Base-by-base conservation (phyloP, 805 yeast species). In the Saturnispora zaruensis region DNA sequence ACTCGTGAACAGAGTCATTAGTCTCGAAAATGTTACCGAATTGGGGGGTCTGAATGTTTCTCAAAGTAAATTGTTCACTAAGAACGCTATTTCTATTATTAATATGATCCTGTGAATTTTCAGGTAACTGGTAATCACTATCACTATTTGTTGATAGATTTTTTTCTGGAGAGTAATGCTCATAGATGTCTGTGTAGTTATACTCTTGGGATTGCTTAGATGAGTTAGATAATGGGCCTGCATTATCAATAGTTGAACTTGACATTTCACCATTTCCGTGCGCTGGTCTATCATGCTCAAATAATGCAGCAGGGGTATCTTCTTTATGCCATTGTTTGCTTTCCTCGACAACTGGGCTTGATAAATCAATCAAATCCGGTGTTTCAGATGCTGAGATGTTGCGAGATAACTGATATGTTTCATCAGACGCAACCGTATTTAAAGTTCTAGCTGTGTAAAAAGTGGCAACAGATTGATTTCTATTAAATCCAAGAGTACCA, bases 291-390 rank as follows among this genome's bases (percentile, higher is more conserved):
- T 36, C 21, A 8, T 36, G 11, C 5, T 36, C 20, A 18, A 20
- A n/a, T 36, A 23, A 16, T 18, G 23, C 11, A 18, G 20, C 13
- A 18, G 20, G 13, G 7, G 18, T 20, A 9, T 6, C 18, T 16
- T 36, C 14, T 44, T 25, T 32, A 25, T 14, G 11, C 16, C 26
- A 25, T n/a, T 24, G 20, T 36, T 25, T 3, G 40, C 48, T 24
- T 56, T 49, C 3, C 18, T 36, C 24, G 9, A 16, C 6, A n/a
- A 36, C 40, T 16, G 68, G 65, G 32, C 66, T 62, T 7, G 61
- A 45, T 21, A 65, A 54, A 48, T 65, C 63, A 30, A 65, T 64
- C 20, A 65, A 51, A 48, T 64, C 67, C 3, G 60, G 61, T 34
- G 56, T 56, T 42, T 41, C 46, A 9, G 38, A 14, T 7, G 24